Percentiles rank a stretch among this genome's conserved stretches.
Evolutionary conservation across 106 monocot species (phyloP).

Genomic region (Dioscorea zingiberensis): DNA sequence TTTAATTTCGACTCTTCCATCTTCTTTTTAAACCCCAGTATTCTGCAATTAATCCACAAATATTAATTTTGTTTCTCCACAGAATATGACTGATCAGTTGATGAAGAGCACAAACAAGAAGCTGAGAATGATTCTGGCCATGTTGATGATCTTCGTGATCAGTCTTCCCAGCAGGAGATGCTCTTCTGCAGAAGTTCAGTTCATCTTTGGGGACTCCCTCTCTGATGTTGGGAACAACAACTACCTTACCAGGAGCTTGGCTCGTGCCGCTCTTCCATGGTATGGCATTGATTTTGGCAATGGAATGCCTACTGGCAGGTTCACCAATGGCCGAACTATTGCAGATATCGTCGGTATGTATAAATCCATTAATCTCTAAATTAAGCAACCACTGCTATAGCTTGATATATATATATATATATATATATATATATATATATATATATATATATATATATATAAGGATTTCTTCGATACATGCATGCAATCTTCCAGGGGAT

Average conservation of each 20-base stretch:
- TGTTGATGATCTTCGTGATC: constrained; percentile 12
- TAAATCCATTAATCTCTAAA: too few species aligned
- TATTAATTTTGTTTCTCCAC: too few species aligned
- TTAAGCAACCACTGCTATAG: too few species aligned
- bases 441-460: neutral
- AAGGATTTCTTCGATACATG: too few species aligned
- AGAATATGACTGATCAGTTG: too few species aligned
- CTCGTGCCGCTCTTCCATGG: constrained; percentile 76
- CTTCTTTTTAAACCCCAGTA: neutral
- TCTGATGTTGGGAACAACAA: constrained; percentile 94
- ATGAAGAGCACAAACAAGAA: constrained; percentile 23
- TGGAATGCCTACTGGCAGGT: constrained; percentile 86
- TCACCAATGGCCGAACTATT: constrained; percentile 85
- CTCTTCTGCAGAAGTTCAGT: constrained; percentile 56
- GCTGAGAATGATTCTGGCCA: constrained; percentile 6
- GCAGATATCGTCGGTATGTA: constrained; percentile 72
- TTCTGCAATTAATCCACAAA: neutral
- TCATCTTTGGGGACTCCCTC: constrained; percentile 94
- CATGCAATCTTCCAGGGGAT: constrained; percentile 55
- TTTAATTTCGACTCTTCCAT: too few species aligned
- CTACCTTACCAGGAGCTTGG: constrained; percentile 80
- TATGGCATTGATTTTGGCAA: constrained; percentile 85
- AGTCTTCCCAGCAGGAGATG: constrained; percentile 23
- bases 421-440: too few species aligned
- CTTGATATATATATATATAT: too few species aligned